These are phyloP conservation scores for barley (Hordeum vulgare) DNA, from an alignment of 176 grass and related monocot genomes.

Conservation along the genomic window DNA sequence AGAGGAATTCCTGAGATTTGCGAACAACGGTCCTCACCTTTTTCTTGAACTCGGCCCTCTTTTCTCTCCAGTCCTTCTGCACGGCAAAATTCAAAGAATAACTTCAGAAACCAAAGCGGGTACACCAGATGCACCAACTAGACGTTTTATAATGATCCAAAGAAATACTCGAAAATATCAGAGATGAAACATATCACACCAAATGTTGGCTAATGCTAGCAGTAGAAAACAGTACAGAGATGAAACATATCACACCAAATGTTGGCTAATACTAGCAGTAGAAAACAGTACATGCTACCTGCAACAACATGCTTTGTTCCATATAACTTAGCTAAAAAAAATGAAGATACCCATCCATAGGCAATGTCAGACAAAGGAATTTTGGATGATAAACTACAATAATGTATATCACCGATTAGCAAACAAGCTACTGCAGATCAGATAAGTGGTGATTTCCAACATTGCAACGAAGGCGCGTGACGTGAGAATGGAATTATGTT, in stretches of 20 bases:
- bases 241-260: background rate
- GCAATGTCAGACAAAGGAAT: background rate
- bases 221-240: background rate
- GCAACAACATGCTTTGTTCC: background rate
- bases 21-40: conserved; percentile 74
- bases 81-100: background rate
- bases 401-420: background rate
- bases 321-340: background rate
- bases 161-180: background rate
- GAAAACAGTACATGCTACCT: background rate
- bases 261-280: background rate
- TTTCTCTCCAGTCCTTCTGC: conserved; percentile 99
- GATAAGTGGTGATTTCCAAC: background rate
- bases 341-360: background rate
- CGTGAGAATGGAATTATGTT: background rate
- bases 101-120: background rate
- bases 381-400: background rate
- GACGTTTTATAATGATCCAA: background rate
- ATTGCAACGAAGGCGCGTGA: background rate
- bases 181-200: background rate
- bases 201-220: background rate
- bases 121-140: background rate
- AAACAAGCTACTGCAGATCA: background rate
- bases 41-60: conserved; percentile 92
- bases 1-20: conserved; percentile 88